Evolutionary conservation across 2,329 filamentous ascomycete genomes (phyloP).

Genomic region (Cordyceps tenuipes): DNA sequence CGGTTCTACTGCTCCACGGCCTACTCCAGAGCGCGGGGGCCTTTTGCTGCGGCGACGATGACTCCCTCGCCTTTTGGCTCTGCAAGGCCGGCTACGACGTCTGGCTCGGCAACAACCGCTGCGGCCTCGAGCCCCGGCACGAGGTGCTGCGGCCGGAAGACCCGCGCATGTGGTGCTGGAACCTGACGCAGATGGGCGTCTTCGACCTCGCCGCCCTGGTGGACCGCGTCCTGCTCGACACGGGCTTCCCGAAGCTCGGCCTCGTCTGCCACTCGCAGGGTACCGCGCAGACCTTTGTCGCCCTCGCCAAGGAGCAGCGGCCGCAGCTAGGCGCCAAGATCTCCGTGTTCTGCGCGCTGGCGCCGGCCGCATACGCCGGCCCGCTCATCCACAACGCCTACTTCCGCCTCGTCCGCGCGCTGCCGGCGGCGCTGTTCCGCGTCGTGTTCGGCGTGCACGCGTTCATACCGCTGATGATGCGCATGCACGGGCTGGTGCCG

Average conservation of each 20-base stretch:
- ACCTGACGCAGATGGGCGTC: constrained; percentile 87
- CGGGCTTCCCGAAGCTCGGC: constrained; percentile 73
- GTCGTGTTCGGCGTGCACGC: constrained; percentile 84
- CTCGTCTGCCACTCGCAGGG: constrained; percentile 86
- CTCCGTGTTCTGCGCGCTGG: constrained; percentile 83
- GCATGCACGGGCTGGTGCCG: constrained; percentile 61
- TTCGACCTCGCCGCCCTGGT: constrained; percentile 78
- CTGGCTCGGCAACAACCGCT: constrained; percentile 91
- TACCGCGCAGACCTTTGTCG: constrained; percentile 80
- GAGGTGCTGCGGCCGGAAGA: constrained; percentile 61
- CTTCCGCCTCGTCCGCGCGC: constrained; percentile 82
- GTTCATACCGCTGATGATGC: constrained; percentile 92
- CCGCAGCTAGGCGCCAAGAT: constrained; percentile 76
- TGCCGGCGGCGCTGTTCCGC: constrained; percentile 68
- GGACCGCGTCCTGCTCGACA: constrained; percentile 71
- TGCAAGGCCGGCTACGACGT: constrained; percentile 91
- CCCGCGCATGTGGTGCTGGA: constrained; percentile 95
- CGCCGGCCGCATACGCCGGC: constrained; percentile 84
- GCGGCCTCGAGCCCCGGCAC: constrained; percentile 75
- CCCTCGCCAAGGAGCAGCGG: constrained; percentile 80
- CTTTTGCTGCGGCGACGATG: constrained; percentile 84
- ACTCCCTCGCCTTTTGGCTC: constrained; percentile 83
- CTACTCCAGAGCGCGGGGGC: constrained; percentile 81
- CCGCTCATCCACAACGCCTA: constrained; percentile 79
- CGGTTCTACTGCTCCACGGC: constrained; percentile 80